A percentile compares a stretch with the other conserved stretches of the same genome.
Evolutionary conservation across 352 stramenopile genomes (phyloP).

Genomic region (Phytopythium litorale): DNA sequence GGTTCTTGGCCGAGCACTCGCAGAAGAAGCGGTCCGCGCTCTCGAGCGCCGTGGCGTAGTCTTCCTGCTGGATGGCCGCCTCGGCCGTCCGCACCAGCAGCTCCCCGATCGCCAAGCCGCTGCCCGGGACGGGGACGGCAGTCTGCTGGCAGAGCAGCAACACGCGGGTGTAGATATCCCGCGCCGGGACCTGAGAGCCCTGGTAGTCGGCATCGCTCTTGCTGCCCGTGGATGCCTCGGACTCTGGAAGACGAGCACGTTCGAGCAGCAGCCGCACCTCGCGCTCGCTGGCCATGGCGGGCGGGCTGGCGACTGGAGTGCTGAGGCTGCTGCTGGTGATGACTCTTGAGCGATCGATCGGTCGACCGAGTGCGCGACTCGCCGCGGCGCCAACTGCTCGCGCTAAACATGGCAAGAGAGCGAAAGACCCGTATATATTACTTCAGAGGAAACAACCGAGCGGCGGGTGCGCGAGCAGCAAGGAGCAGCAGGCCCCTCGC

Average conservation of each 20-base stretch:
- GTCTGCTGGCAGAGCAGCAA: slow-evolving; percentile 26
- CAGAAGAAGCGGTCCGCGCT: slow-evolving; percentile 73
- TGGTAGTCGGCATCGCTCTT: slow-evolving; percentile 5
- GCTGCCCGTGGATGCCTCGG: slow-evolving; percentile 11
- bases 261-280: slow-evolving; percentile 51
- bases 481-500: slow-evolving; percentile 33
- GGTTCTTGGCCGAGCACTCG: slow-evolving; percentile 59
- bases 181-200: slow-evolving; percentile 19
- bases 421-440: slow-evolving; percentile 8
- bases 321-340: no score
- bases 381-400: slow-evolving; percentile 1
- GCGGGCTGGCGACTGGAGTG: background rate
- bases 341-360: background rate
- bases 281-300: slow-evolving; percentile 44
- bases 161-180: slow-evolving; percentile 36
- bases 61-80: slow-evolving; percentile 50
- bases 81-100: slow-evolving; percentile 78
- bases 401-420: slow-evolving; percentile 1
- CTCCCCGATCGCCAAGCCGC: slow-evolving; percentile 51
- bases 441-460: slow-evolving; percentile 6
- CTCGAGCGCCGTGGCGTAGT: slow-evolving; percentile 53
- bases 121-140: slow-evolving; percentile 18
- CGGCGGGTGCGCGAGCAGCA: slow-evolving; percentile 52
- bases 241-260: slow-evolving; percentile 29
- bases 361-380: background rate